Conservation (phyloP, 345 rosid genomes). For the Tarenaya hassleriana region DNA sequence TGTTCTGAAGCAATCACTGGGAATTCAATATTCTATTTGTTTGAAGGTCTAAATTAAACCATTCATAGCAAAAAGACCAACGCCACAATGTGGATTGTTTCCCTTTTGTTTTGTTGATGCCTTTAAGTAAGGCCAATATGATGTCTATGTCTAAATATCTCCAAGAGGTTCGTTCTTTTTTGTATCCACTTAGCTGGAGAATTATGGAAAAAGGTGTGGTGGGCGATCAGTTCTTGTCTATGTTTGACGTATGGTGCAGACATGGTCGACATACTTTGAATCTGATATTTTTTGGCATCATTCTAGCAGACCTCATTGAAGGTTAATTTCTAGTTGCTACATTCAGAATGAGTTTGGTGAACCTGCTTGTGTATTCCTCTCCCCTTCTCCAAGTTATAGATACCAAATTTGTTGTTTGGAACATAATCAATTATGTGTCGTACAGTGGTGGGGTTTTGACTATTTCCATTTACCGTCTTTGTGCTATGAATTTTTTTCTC, state of each 20-base stretch:
- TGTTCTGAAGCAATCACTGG: constrained; percentile 1
- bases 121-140: too few species aligned
- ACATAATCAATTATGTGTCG: background rate
- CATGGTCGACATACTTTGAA: background rate
- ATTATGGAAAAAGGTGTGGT: background rate
- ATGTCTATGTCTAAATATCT: background rate
- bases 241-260: background rate
- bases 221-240: constrained; percentile 6
- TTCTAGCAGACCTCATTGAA: constrained; percentile 11
- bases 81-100: background rate
- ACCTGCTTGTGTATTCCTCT: constrained; percentile 7
- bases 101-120: too few species aligned
- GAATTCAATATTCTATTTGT: constrained; percentile 2
- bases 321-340: constrained; percentile 2
- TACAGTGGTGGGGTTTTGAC: constrained; percentile 3
- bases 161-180: background rate
- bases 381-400: background rate
- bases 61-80: constrained; percentile 4
- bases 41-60: constrained; percentile 1
- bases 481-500: background rate
- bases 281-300: constrained; percentile 1
- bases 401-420: background rate
- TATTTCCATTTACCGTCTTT: constrained; percentile 4
- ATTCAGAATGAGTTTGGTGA: constrained; percentile 6
- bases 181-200: background rate